Percentiles rank a stretch among this genome's conserved stretches.
Conservation (phyloP, 2,329 filamentous ascomycete genomes). For the Colletotrichum australisinense region DNA sequence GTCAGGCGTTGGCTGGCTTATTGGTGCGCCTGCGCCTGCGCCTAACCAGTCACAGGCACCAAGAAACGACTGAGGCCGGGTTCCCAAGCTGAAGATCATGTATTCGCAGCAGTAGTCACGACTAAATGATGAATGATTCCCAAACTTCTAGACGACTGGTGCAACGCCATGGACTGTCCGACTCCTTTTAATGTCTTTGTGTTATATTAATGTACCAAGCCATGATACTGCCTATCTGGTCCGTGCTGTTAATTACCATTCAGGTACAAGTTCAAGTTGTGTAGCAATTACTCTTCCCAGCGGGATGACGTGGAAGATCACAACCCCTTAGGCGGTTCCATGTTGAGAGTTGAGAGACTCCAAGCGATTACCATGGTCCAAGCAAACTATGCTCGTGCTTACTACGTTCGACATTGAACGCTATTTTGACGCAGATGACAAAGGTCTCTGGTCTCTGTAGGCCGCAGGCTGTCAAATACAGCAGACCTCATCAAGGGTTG, state of each 20-base stretch:
- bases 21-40: conserved; percentile 69
- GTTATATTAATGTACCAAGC: not conserved
- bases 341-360: not conserved
- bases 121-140: not conserved
- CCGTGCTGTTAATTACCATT: not conserved
- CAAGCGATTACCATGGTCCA: no score
- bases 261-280: not conserved
- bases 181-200: not conserved
- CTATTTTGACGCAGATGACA: not conserved
- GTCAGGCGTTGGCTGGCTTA: conserved; percentile 75
- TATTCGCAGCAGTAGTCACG: not conserved
- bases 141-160: not conserved
- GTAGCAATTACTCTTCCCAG: not conserved
- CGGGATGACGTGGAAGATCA: not conserved
- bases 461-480: not conserved
- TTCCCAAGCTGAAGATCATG: not conserved
- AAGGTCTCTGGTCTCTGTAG: no score
- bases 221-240: not conserved
- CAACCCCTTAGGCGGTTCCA: not conserved
- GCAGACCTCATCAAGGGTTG: not conserved
- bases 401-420: not conserved
- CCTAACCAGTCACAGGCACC: conserved; percentile 48
- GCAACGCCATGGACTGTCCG: not conserved
- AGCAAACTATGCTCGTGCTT: not conserved
- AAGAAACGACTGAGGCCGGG: conserved; percentile 40